Base-by-base conservation (phyloP, 805 yeast genomes). In the Candida andamanensis region DNA sequence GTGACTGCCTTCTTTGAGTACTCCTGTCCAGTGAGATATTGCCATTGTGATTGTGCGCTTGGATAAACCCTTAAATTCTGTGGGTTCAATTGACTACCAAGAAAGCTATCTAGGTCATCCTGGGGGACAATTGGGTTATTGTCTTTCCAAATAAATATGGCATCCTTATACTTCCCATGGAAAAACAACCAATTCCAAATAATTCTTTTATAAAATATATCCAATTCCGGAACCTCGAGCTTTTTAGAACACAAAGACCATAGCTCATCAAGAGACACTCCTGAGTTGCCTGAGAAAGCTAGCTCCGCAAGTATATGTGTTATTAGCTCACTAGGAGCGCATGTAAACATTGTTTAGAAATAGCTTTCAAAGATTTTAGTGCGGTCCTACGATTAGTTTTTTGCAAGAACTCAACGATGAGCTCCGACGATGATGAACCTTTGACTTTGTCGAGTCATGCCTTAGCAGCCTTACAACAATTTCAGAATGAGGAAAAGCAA, bases 381-480 rank as follows among this genome's bases (percentile, higher is more conserved):
- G 27, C 14, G 29, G 19, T 26, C 16, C 29, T n/a, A n/a, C n/a
- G n/a, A n/a, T n/a, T n/a, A n/a, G n/a, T n/a, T n/a, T n/a, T n/a
- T n/a, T n/a, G n/a, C n/a, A n/a, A n/a, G n/a, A n/a, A n/a, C n/a
- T n/a, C n/a, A n/a, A n/a, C n/a, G n/a, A n/a, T n/a, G n/a, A n/a
- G n/a, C n/a, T n/a, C n/a, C n/a, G n/a, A 63, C 2, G 69, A 65
- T 44, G 69, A 61, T 48, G 70, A 60, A 32, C 50, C 53, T n/a
- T 54, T 75, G 20, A 52, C 65, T 2, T 55, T 74, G 26, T 72
- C 78, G 1, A 54, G 69, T 2, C 60, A 62, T 41, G 68, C 80
- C 5, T 50, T 74, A 35, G 77, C 73, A 4, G 80, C 80, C 1
- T 58, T 74, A 30, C 76, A 71, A 41, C 82, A 80, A 48, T 87